These are phyloP conservation scores for Lactarius deliciosus DNA, from an alignment of 768 basidiomycete genomes.

Conservation along the genomic window DNA sequence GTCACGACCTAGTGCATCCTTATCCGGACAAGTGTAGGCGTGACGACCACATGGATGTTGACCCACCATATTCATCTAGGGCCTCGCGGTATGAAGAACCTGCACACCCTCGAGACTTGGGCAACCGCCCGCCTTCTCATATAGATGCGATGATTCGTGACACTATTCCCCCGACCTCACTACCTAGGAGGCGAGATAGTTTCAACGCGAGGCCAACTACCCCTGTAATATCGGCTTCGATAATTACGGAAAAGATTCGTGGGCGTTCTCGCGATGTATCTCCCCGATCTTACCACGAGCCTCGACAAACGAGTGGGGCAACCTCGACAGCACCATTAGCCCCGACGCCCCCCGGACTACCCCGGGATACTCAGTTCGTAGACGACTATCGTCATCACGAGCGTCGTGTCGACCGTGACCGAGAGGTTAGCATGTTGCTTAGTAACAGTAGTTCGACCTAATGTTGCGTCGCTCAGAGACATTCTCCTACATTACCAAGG, in stretches of 20 bases:
- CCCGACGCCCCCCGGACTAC: neutral
- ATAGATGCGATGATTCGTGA: constrained; percentile 9
- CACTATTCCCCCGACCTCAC: neutral
- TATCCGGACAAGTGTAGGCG: constrained; percentile 20
- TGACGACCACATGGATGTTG: constrained; percentile 26
- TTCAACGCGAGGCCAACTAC: neutral
- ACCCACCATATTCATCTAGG: constrained; percentile 24
- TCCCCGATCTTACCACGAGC: constrained; percentile 7
- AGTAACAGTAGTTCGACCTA: neutral
- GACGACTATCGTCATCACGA: constrained; percentile 14
- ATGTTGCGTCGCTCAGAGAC: neutral
- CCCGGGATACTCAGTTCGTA: constrained; percentile 6
- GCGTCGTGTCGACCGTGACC: constrained; percentile 14
- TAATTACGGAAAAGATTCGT: neutral
- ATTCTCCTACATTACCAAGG: constrained; percentile 7
- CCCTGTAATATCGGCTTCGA: neutral
- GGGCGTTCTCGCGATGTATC: constrained; percentile 18
- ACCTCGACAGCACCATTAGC: neutral
- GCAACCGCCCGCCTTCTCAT: constrained; percentile 11
- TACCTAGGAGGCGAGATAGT: constrained; percentile 7
- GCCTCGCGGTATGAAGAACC: constrained; percentile 14
- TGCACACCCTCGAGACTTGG: constrained; percentile 4
- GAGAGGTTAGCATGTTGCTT: constrained; percentile 2
- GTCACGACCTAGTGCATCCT: constrained; percentile 11
- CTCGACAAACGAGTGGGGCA: constrained; percentile 3